Conservation (phyloP, 2,329 filamentous ascomycete species). For the Fusarium verrucosum region DNA sequence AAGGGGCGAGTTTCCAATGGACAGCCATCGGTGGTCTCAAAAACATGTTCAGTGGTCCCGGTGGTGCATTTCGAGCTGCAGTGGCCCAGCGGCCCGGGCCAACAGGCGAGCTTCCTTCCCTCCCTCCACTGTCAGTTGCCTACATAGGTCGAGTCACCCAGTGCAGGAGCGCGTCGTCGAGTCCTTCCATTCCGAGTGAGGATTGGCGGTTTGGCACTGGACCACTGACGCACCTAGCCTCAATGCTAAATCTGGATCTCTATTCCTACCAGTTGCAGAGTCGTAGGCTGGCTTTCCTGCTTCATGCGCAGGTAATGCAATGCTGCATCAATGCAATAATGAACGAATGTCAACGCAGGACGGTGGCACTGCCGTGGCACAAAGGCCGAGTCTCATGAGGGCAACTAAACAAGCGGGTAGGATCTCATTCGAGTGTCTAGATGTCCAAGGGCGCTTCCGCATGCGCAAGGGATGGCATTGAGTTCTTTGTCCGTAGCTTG, state of each 20-base stretch:
- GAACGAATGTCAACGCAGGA: slow-evolving; percentile 7
- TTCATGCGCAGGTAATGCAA: slow-evolving; percentile 15
- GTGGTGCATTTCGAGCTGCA: slow-evolving; percentile 37
- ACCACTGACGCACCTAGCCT: slow-evolving; percentile 34
- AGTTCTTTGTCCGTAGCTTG: slow-evolving; percentile 20
- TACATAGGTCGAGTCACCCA: slow-evolving; percentile 22
- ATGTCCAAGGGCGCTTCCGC: slow-evolving; percentile 17
- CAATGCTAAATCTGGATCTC: slow-evolving; percentile 19
- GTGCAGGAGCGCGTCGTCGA: slow-evolving; percentile 27
- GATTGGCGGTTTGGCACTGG: slow-evolving; percentile 28
- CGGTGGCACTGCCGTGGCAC: slow-evolving; percentile 17
- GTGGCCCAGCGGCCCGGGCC: slow-evolving; percentile 30
- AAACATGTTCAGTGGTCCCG: slow-evolving; percentile 30
- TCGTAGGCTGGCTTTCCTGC: slow-evolving; percentile 8
- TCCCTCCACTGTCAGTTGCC: background rate
- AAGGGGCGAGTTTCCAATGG: slow-evolving; percentile 31
- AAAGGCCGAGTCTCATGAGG: slow-evolving; percentile 17
- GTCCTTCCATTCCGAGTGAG: slow-evolving; percentile 21
- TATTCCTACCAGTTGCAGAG: slow-evolving; percentile 5
- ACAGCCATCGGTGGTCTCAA: slow-evolving; percentile 30
- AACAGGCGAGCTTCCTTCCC: slow-evolving; percentile 11
- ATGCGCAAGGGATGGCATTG: slow-evolving; percentile 24
- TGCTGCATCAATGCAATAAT: slow-evolving; percentile 27
- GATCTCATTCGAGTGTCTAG: slow-evolving; percentile 13
- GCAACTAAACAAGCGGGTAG: background rate